Base-by-base conservation (phyloP, 306 rosid genomes). In the Canavalia ensiformis region DNA sequence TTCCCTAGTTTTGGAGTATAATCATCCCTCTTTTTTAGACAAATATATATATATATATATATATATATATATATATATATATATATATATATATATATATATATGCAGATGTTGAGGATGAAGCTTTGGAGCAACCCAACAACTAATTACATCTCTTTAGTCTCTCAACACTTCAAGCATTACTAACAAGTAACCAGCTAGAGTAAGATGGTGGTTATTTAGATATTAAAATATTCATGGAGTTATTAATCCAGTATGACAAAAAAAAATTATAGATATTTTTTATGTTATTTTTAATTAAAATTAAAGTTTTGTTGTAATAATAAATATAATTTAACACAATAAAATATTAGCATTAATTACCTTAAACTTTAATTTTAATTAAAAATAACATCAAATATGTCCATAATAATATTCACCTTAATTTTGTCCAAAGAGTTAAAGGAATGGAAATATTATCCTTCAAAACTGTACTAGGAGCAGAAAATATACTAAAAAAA, bases 21-120 rank as follows among this genome's bases (percentile, higher is more conserved):
- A 86, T 82, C 68, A 81, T 79, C 82, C 80, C 84, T 79, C 72
- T 77, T 60, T 78, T 52, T 62, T 68, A 82, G 71, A 74, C 34
- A 73, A 28, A 83, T 18, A 18, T 18, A 18, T 18, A 18, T 18
- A 18, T 18, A 18, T 18, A 18, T 18, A 18, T 18, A 18, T 18
- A 18, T 18, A 18, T 18, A 18, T 18, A 18, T 18, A 18, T 18
- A 18, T 18, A 75, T 77, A 80, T 77, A 18, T 18, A 18, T 18
- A 18, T 18, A 18, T 18, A 18, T 18, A 18, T 18, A 18, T 18
- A 18, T 18, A 18, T 18, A 18, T 18, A 18, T 18, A 18, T 18
- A 75, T 77, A 80, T 77, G 70, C 29, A 81, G 81, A 71, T 55
- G 54, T 56, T 31, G 18, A 25, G 52, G 69, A 81, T 65, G 72